A percentile compares a stretch with the other conserved stretches of the same genome.
phyloP scores from a whole-genome alignment of 495 filamentous ascomycete species.

The Trichoderma orchidacearum region DNA sequence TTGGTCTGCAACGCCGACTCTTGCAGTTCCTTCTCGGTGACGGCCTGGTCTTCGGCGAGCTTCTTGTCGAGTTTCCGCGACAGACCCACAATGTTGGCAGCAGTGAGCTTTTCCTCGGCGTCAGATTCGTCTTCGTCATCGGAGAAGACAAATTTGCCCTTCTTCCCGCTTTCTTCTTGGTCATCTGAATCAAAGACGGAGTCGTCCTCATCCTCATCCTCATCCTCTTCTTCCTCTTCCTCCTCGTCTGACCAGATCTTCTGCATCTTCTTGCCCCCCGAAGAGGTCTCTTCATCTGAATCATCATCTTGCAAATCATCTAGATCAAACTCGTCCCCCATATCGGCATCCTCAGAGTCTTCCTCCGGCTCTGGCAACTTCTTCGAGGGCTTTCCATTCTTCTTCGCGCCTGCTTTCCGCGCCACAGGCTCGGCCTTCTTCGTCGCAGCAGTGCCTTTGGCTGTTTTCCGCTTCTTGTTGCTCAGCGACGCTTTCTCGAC shows the following conservation, averaged over 20 bases:
- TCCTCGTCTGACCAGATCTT: conserved; percentile 16
- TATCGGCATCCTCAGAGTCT: conserved; percentile 36
- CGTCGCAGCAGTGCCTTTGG: conserved; percentile 15
- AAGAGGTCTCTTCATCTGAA: conserved; percentile 20
- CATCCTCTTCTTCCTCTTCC: conserved; percentile 32
- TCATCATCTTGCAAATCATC: conserved; percentile 40
- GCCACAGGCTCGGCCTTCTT: conserved; percentile 18
- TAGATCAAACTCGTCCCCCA: conserved; percentile 33
- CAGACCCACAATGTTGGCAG: conserved; percentile 89
- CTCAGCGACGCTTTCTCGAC: conserved; percentile 24
- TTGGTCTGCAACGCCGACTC: conserved; percentile 91
- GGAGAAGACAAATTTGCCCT: conserved; percentile 63
- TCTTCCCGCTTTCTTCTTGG: conserved; percentile 45
- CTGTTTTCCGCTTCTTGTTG: conserved; percentile 57
- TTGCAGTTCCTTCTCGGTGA: conserved; percentile 68
- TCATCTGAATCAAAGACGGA: conserved; percentile 71
- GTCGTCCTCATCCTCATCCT: conserved; percentile 32
- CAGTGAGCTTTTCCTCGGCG: conserved; percentile 80
- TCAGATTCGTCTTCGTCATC: conserved; percentile 89
- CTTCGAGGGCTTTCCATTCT: conserved; percentile 35
- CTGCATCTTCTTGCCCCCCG: not conserved
- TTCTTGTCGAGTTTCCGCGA: conserved; percentile 67
- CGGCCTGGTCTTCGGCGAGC: conserved; percentile 54
- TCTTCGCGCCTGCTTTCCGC: conserved; percentile 18
- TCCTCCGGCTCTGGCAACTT: conserved; percentile 26